These are phyloP conservation scores for Peronosclerospora sorghi DNA, from an alignment of 352 stramenopile genomes.

Conservation along the genomic window DNA sequence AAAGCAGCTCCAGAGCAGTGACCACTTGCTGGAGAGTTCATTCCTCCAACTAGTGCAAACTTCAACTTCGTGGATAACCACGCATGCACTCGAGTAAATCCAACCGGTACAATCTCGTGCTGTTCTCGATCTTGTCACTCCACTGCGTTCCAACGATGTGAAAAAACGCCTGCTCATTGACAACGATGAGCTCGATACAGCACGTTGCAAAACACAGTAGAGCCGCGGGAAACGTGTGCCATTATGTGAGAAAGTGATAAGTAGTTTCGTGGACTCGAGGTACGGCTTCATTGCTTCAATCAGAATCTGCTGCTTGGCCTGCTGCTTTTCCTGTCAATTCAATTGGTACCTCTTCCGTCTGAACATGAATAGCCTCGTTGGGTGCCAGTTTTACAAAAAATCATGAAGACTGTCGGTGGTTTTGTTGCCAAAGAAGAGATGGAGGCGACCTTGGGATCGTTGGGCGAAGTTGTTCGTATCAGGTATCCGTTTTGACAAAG, in stretches of 20 bases:
- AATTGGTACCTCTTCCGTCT: constrained; percentile 58
- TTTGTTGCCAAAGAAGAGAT: constrained; percentile 95
- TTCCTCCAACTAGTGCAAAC: constrained; percentile 75
- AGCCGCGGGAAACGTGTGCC: constrained; percentile 53
- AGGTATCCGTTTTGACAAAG: constrained; percentile 93
- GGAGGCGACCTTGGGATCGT: constrained; percentile 88
- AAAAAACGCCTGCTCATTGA: constrained; percentile 88
- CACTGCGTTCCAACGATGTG: constrained; percentile 86
- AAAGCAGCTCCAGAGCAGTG: constrained; percentile 86
- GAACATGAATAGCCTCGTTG: constrained; percentile 36
- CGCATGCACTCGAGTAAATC: constrained; percentile 69
- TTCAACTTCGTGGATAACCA: constrained; percentile 85
- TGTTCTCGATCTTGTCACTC: constrained; percentile 87
- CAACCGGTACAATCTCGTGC: constrained; percentile 86
- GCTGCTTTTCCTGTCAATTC: constrained; percentile 80
- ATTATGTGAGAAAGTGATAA: constrained; percentile 75
- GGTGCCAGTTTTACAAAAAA: constrained; percentile 75
- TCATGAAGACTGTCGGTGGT: constrained; percentile 52
- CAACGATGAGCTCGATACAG: constrained; percentile 89
- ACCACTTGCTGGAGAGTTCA: constrained; percentile 60
- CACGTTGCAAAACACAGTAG: constrained; percentile 84
- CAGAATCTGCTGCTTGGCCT: constrained; percentile 88
- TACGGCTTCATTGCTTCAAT: constrained; percentile 90
- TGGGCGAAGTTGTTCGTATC: constrained; percentile 77
- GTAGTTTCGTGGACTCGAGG: constrained; percentile 75